These are phyloP conservation scores for Aspergillus sp. DNA, from an alignment of 2,329 filamentous ascomycete species.

Conservation along the genomic window DNA sequence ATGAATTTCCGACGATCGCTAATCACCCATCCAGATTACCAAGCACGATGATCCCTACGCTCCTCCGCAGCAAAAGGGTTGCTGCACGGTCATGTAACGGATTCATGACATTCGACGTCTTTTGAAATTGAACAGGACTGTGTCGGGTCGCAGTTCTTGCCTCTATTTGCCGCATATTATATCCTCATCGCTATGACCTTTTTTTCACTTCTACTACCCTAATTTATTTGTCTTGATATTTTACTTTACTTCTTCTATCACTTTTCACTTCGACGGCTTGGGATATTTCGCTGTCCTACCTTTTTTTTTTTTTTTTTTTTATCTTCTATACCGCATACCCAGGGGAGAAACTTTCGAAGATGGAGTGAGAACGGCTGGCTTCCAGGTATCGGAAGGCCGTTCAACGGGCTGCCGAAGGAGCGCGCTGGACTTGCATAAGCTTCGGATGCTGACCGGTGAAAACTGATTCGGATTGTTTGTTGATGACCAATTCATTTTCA, in stretches of 20 bases:
- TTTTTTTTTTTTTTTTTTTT: conserved; percentile 17
- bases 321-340: background rate
- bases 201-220: conserved; percentile 15
- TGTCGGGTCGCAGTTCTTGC: conserved; percentile 21
- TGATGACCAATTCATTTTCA: conserved; percentile 5
- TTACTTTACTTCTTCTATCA: conserved; percentile 19
- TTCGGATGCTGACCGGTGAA: conserved; percentile 11
- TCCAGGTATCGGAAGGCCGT: background rate
- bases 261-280: conserved; percentile 11
- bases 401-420: conserved; percentile 12
- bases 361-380: background rate
- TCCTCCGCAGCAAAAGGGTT: conserved; percentile 86
- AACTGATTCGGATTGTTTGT: conserved; percentile 3
- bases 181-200: conserved; percentile 22
- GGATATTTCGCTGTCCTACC: conserved; percentile 13
- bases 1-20: conserved; percentile 6
- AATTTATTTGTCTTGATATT: conserved; percentile 9
- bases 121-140: conserved; percentile 21
- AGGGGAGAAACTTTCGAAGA: background rate
- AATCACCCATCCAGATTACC: conserved; percentile 60
- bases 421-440: conserved; percentile 23
- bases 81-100: conserved; percentile 89
- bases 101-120: conserved; percentile 27
- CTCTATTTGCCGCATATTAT: conserved; percentile 14
- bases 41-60: conserved; percentile 98